These are phyloP conservation scores for Lachnellula hyalina DNA, from an alignment of 2,329 filamentous ascomycete genomes.

Conservation along the genomic window DNA sequence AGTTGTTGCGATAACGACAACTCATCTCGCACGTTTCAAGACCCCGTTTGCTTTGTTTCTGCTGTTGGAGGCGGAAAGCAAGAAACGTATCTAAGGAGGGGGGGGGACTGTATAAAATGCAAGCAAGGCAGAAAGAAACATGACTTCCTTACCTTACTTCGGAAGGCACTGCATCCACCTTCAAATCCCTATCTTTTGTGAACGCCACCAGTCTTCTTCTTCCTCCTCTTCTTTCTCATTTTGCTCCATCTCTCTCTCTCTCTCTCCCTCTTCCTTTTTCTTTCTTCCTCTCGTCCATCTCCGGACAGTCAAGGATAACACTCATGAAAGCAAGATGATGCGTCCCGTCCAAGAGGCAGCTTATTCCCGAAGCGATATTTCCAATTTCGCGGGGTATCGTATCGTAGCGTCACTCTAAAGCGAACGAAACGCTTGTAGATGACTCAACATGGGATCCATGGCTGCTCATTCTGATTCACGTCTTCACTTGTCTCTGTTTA, in stretches of 20 bases:
- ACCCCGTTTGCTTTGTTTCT: not conserved
- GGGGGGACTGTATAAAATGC: too few species aligned
- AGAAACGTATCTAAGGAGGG: too few species aligned
- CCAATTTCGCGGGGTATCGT: not conserved
- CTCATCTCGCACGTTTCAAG: not conserved
- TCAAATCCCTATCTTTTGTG: too few species aligned
- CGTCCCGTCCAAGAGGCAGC: not conserved
- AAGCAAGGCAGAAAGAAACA: not conserved
- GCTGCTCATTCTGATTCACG: too few species aligned
- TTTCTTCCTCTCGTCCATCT: not conserved
- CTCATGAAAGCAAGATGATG: not conserved
- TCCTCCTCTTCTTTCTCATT: too few species aligned
- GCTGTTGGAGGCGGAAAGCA: not conserved
- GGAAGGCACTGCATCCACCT: too few species aligned
- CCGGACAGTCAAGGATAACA: too few species aligned
- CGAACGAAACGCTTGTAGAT: not conserved
- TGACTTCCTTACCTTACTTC: not conserved
- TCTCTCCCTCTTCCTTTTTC: not conserved
- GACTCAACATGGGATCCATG: too few species aligned
- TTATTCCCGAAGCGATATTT: not conserved
- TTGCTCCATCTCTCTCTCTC: not conserved
- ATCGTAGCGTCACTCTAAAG: not conserved
- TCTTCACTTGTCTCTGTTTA: too few species aligned
- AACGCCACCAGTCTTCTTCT: too few species aligned
- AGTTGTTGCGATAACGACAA: not conserved